These are phyloP conservation scores for Kuraishia hungarica DNA, from an alignment of 805 yeast genomes.

Conservation along the genomic window DNA sequence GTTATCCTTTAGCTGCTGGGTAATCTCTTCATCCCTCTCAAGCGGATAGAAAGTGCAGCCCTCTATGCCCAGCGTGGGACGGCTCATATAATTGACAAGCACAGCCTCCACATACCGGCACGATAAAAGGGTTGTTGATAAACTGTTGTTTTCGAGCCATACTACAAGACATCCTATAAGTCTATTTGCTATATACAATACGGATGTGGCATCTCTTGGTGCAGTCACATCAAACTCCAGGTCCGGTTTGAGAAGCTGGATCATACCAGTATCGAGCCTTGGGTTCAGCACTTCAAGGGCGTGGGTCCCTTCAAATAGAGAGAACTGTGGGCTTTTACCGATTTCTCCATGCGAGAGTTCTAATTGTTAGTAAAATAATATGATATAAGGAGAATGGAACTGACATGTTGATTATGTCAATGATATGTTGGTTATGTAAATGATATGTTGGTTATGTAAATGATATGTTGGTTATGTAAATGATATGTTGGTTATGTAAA, in stretches of 20 bases:
- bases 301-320: constrained; percentile 75
- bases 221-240: constrained; percentile 33
- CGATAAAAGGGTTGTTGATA: constrained; percentile 71
- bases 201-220: constrained; percentile 23
- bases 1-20: background rate
- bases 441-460: no score
- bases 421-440: no score
- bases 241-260: constrained; percentile 37
- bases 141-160: constrained; percentile 72
- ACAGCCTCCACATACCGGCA: constrained; percentile 63
- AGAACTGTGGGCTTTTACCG: constrained; percentile 49
- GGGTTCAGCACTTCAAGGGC: constrained; percentile 73
- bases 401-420: no score
- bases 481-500: no score
- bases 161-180: constrained; percentile 46
- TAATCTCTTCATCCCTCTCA: background rate
- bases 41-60: background rate
- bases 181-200: constrained; percentile 42
- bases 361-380: background rate
- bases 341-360: constrained; percentile 43
- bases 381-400: no score
- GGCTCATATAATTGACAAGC: constrained; percentile 17
- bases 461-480: no score
- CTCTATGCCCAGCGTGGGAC: background rate
- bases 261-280: constrained; percentile 69